These are phyloP conservation scores for Xylaria telfairii DNA, from an alignment of 495 filamentous ascomycete genomes.

Conservation along the genomic window DNA sequence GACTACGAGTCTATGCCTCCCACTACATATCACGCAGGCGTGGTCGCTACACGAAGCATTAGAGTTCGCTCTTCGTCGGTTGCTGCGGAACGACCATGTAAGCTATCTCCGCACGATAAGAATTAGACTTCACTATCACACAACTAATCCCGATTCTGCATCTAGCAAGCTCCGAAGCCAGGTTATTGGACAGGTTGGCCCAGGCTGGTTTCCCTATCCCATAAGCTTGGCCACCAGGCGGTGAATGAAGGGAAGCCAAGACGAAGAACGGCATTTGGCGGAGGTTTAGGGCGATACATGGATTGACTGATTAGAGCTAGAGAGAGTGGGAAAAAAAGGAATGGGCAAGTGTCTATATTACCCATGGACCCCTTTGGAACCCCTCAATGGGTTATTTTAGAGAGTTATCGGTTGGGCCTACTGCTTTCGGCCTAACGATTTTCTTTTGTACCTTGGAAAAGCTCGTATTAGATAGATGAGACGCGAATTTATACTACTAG, in stretches of 20 bases:
- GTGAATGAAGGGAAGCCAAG: neutral
- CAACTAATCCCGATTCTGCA: neutral
- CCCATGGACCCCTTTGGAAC: too few species aligned
- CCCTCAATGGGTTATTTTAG: neutral
- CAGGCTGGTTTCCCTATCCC: slow-evolving; percentile 15
- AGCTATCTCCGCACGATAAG: neutral
- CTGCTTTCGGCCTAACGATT: neutral
- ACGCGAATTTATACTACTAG: neutral
- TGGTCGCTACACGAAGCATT: neutral
- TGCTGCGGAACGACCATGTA: slow-evolving; percentile 18
- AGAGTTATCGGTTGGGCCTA: neutral
- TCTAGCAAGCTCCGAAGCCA: slow-evolving; percentile 17
- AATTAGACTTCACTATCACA: neutral
- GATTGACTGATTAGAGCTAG: neutral
- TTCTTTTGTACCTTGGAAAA: neutral
- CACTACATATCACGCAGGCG: neutral
- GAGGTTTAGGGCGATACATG: neutral
- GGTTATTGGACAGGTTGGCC: slow-evolving; percentile 5
- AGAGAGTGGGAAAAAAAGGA: neutral
- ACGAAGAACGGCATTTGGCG: neutral
- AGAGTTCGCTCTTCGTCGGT: slow-evolving; percentile 1
- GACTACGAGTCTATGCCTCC: slow-evolving; percentile 17
- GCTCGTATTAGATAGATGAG: neutral
- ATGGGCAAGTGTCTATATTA: neutral
- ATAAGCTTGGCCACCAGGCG: neutral